phyloP scores from a whole-genome alignment of 305 asterid species.

The Fraxinus floribunda region DNA sequence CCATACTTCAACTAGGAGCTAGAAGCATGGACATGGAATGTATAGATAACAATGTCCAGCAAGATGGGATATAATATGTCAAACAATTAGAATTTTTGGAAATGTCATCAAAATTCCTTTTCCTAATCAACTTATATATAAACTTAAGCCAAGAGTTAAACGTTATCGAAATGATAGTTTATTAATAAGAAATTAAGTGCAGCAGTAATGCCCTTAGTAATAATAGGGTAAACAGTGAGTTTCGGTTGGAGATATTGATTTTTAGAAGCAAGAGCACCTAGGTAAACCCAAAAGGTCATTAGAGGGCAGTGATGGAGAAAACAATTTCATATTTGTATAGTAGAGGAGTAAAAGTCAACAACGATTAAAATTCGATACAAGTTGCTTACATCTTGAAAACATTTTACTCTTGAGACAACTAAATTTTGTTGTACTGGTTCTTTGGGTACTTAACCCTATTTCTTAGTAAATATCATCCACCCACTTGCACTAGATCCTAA shows the following conservation, averaged over 20 bases:
- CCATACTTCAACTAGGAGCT: not conserved
- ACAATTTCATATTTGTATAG: not conserved
- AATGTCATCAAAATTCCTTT: not conserved
- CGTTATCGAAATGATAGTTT: not conserved
- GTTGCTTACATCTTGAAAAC: not conserved
- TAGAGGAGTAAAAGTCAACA: not conserved
- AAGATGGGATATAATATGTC: not conserved
- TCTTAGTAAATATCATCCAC: not conserved
- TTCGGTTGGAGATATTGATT: not conserved
- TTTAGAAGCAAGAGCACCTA: not conserved
- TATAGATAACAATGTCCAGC: not conserved
- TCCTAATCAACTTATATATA: not conserved
- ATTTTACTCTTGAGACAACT: not conserved
- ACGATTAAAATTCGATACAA: not conserved
- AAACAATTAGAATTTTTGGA: not conserved
- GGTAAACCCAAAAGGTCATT: not conserved
- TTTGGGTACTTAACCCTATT: not conserved
- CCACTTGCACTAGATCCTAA: not conserved
- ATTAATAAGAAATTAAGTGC: not conserved
- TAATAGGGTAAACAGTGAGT: not conserved
- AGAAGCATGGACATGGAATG: not conserved
- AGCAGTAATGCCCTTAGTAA: not conserved
- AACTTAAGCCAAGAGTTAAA: not conserved
- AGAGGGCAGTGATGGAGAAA: not conserved
- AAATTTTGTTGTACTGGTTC: not conserved